A percentile compares a stretch with the other conserved stretches of the same genome.
Conservation (phyloP, 202 grass and related monocot genomes). For the Bolboschoenoplectus hybrid region DNA sequence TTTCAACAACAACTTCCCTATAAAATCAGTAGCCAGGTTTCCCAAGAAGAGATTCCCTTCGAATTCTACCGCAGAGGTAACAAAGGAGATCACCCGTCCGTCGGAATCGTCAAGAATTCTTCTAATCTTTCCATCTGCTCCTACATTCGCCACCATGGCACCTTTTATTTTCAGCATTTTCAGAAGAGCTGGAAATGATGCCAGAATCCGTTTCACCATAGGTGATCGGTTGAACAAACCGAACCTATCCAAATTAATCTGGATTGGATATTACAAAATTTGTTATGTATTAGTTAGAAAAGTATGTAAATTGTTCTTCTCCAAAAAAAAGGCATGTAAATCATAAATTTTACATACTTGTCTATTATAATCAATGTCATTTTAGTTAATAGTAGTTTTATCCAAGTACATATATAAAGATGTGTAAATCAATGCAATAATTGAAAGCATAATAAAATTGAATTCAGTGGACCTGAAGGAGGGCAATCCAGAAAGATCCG, state of each 20-base stretch:
- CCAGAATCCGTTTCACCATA: slow-evolving; percentile 41
- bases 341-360: no score
- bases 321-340: no score
- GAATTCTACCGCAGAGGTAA: slow-evolving; percentile 64
- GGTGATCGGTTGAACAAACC: slow-evolving; percentile 43
- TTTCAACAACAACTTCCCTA: slow-evolving; percentile 59
- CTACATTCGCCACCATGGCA: slow-evolving; percentile 64
- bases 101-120: slow-evolving; percentile 54
- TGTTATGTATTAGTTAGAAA: no score
- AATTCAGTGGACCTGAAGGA: slow-evolving; percentile 47
- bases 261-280: neutral
- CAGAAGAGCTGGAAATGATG: slow-evolving; percentile 50
- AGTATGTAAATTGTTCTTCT: no score
- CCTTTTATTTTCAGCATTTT: slow-evolving; percentile 34
- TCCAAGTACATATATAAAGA: neutral
- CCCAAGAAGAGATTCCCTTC: slow-evolving; percentile 60
- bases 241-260: slow-evolving; percentile 44
- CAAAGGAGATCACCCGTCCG: slow-evolving; percentile 55
- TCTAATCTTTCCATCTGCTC: slow-evolving; percentile 51
- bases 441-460: neutral
- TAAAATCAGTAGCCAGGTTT: slow-evolving; percentile 49
- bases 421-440: neutral
- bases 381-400: no score
- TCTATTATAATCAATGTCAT: no score
- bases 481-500: slow-evolving; percentile 78